Base-by-base conservation (phyloP, 2,329 filamentous ascomycete genomes). In the Fusarium avenaceum region DNA sequence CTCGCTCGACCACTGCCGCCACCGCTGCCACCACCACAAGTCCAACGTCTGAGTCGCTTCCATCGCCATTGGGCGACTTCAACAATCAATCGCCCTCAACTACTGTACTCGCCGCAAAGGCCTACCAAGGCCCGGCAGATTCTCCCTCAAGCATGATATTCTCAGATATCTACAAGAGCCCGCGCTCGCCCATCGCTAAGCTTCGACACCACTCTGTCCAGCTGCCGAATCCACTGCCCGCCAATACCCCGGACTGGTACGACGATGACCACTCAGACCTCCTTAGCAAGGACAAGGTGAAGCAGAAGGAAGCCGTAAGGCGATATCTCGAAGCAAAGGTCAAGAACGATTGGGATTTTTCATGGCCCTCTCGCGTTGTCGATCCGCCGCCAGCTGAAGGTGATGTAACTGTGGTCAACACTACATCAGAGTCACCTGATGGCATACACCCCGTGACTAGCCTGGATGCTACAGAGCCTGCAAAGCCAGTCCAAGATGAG, bases 231-330 rank as follows among this genome's bases (percentile, higher is more conserved):
- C 43, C 65, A 75, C 70, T 76, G 70, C 65, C 76, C 63, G 62
- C 72, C 55, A 53, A 61, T 57, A 68, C 73, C 63, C 75, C 73
- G 56, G 76, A 76, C 44, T 81, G 79, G 79, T 72, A 73, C n/a
- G 75, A 79, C 43, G 81, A 88, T 71, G 86, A 88, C 71, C 85
- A 90, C 63, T 82, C 86, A 20, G 88, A 90, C 72, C 81, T 90
- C 7, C 77, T 88, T 49, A 89, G 86, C 75, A 85, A 82, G 72
- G 88, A 90, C 74, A 90, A 89, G 75, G 65, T 77, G 26, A 88
- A 85, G 78, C 86, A 89, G 70, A 90, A 90, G 73, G 86, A 88
- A 40, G 88, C 88, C 14, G 84, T 90, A 35, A 86, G 81, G 72
- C 84, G 80, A 50, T 86, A 85, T 68, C 78, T 91, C 2, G 77